These are phyloP conservation scores for Cladophialophora psammophila DNA, from an alignment of 2,329 filamentous ascomycete species.

Conservation along the genomic window DNA sequence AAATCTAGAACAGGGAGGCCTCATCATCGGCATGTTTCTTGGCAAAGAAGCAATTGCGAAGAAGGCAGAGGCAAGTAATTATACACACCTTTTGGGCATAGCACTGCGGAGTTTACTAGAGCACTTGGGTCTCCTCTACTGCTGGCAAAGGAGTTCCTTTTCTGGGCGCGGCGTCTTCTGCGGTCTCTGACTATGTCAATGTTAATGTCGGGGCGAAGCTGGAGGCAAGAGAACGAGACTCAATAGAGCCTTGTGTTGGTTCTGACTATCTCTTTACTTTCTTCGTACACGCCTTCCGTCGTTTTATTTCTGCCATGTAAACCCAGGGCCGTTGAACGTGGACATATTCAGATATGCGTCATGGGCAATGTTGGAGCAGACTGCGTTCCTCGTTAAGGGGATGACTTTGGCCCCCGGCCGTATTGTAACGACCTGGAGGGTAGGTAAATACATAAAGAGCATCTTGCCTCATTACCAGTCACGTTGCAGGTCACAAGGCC, in stretches of 20 bases:
- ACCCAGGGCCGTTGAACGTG: neutral
- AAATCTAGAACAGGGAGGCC: neutral
- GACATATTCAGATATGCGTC: neutral
- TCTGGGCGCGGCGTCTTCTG: constrained; percentile 14
- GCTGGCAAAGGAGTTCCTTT: neutral
- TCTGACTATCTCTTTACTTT: neutral
- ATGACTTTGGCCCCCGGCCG: no score
- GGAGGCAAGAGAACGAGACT: neutral
- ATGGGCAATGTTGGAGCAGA: neutral
- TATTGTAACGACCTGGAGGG: no score
- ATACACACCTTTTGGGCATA: constrained; percentile 25
- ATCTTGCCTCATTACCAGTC: no score
- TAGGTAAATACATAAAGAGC: no score
- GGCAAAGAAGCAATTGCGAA: neutral
- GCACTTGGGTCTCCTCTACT: constrained; percentile 12
- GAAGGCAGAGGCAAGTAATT: neutral
- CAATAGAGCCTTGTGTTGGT: neutral
- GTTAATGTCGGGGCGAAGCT: constrained; percentile 17
- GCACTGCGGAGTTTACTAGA: constrained; percentile 18
- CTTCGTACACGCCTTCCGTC: neutral
- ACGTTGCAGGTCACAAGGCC: no score
- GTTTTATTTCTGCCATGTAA: neutral
- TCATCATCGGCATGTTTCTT: neutral
- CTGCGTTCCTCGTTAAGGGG: neutral
- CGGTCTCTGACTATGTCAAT: constrained; percentile 20